Conservation (phyloP, 2,329 filamentous ascomycete genomes). For the Geosmithia morbida region DNA sequence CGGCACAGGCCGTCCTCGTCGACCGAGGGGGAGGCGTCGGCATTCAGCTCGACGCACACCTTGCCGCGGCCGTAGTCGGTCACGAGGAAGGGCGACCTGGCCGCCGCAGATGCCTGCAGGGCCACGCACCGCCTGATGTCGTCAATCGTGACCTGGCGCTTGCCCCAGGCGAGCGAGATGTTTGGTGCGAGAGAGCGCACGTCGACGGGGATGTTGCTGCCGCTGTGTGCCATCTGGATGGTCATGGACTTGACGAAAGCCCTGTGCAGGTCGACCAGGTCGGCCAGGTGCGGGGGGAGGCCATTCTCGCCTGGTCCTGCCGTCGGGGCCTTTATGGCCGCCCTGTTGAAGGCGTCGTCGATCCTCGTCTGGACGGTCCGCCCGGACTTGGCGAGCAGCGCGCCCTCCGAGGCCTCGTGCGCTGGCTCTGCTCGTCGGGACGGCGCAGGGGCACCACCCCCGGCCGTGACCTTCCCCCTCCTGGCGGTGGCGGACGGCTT, state of each 20-base stretch:
- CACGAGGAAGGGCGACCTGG: slow-evolving; percentile 23
- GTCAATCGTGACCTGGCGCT: slow-evolving; percentile 47
- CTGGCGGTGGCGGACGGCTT: not conserved
- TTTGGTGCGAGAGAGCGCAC: slow-evolving; percentile 45
- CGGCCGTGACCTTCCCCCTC: slow-evolving; percentile 16
- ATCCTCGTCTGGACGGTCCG: slow-evolving; percentile 19
- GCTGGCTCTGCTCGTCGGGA: slow-evolving; percentile 13
- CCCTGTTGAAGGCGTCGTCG: slow-evolving; percentile 22
- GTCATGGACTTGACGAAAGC: slow-evolving; percentile 55
- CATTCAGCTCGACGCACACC: slow-evolving; percentile 43
- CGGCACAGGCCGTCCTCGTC: slow-evolving; percentile 37
- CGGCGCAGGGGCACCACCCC: slow-evolving; percentile 4
- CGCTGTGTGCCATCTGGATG: slow-evolving; percentile 57
- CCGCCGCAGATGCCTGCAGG: slow-evolving; percentile 30
- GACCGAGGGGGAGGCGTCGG: slow-evolving; percentile 16
- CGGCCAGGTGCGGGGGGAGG: slow-evolving; percentile 37
- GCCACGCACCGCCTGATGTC: slow-evolving; percentile 56
- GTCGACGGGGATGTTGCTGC: slow-evolving; percentile 46
- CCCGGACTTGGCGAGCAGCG: slow-evolving; percentile 14
- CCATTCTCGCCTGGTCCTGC: slow-evolving; percentile 4
- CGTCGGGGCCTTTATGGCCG: slow-evolving; percentile 5
- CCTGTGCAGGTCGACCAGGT: slow-evolving; percentile 49
- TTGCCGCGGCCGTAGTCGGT: slow-evolving; percentile 37
- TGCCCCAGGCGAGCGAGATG: slow-evolving; percentile 57
- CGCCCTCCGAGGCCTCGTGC: slow-evolving; percentile 15